Evolutionary conservation across 768 basidiomycete species (phyloP), one percentile per base, ranked within the genome.

Genomic region (Amanita exitialis): DNA sequence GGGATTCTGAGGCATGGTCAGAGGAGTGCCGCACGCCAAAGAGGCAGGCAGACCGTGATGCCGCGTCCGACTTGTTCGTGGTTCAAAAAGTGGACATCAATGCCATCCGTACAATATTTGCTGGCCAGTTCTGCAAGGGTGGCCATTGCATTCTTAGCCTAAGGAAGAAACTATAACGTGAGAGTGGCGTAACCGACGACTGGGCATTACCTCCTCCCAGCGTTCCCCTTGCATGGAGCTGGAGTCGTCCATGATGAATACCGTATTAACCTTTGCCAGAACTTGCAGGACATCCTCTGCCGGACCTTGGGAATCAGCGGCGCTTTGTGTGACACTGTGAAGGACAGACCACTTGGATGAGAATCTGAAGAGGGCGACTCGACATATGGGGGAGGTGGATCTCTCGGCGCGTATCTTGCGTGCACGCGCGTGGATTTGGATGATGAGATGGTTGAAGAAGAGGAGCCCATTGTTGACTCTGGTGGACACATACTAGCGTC

Each of bases 11-110:
- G 25, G 16, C 45, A 44, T 20, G 35, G 28, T 39, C 13, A 38
- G 44, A 44, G 28, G 20, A 23, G 10, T 46, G 2, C 12, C 15
- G 10, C 27, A 16, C 7, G 16, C 34, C n/a, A 4, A 28, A 34
- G 15, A 30, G 23, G 21, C 25, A 34, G 4, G 41, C 60, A 44
- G 52, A 67, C 78, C 65, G 68, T 73, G 51, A 79, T 43, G 52
- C 70, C 67, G 8, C 49, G 42, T 0, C 68, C 69, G 30, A 58
- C 57, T 47, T 49, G 57, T 27, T 49, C 37, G 46, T 69, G 60
- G 53, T 83, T 83, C 48, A 85, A 57, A 64, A 85, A 85, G 56
- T 77, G 63, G 3, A 84, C 67, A 52, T 84, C 82, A 36, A 85
- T 74, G 2, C 83, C 83, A 51, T 82, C 74, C 5, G 55, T 58